Percentiles rank a stretch among this genome's conserved stretches.
Evolutionary conservation across 176 grass and related monocot species (phyloP).

Genomic region (Eremochloa ophiuroides): DNA sequence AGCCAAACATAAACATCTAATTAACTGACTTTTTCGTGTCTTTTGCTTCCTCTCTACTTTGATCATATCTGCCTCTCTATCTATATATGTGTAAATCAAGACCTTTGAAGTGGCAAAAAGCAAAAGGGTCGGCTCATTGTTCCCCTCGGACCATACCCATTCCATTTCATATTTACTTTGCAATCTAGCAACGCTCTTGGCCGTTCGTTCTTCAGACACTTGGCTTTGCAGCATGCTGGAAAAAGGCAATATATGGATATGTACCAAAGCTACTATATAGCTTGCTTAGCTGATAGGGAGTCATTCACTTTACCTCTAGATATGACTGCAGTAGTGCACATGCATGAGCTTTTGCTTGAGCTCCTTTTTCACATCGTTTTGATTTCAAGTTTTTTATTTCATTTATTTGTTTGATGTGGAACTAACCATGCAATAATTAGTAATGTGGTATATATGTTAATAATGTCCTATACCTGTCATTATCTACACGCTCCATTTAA

Average conservation of each 20-base stretch:
- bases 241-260: constrained; percentile 19
- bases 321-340: constrained; percentile 10
- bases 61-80: constrained; percentile 39
- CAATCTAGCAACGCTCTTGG: constrained; percentile 5
- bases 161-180: constrained; percentile 31
- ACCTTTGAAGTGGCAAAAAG: constrained; percentile 50
- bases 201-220: constrained; percentile 20
- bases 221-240: constrained; percentile 5
- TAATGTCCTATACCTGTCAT: background rate
- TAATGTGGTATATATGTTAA: background rate
- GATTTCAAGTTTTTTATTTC: background rate
- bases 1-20: constrained; percentile 32
- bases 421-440: background rate
- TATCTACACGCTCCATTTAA: background rate
- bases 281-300: background rate
- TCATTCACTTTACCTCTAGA: background rate
- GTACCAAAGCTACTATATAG: background rate
- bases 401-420: background rate
- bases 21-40: constrained; percentile 3
- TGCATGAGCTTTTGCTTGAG: constrained; percentile 11
- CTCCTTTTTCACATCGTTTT: background rate
- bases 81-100: constrained; percentile 43
- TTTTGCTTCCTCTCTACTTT: constrained; percentile 36
- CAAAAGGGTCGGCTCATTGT: constrained; percentile 32
- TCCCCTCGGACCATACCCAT: constrained; percentile 19